Conservation (phyloP, 2,329 filamentous ascomycete species). For the Neofusicoccum umdonicola region DNA sequence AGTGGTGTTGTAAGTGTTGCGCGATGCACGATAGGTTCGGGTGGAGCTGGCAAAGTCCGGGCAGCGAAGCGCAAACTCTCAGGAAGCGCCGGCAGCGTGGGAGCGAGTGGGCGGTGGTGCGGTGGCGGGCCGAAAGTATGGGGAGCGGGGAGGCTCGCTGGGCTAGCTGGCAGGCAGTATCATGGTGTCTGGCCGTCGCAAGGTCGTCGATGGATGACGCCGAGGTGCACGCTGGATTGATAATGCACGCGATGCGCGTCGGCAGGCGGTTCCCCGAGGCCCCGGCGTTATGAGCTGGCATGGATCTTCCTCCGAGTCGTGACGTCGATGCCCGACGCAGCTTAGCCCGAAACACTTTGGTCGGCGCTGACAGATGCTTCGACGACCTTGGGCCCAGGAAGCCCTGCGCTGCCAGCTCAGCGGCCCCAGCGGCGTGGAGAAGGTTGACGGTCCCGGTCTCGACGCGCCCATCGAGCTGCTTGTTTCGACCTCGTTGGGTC, state of each 20-base stretch:
- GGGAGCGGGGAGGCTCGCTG: background rate
- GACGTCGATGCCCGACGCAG: background rate
- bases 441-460: background rate
- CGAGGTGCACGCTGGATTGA: conserved; percentile 3
- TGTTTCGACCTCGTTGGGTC: background rate
- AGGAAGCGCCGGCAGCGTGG: background rate
- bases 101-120: background rate
- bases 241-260: background rate
- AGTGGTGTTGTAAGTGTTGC: conserved; percentile 8
- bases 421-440: background rate
- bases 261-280: conserved; percentile 1
- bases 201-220: background rate
- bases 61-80: background rate
- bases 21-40: background rate
- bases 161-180: background rate
- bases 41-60: background rate
- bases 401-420: background rate
- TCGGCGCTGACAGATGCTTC: background rate
- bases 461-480: background rate
- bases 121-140: conserved; percentile 4
- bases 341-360: background rate
- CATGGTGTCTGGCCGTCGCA: background rate
- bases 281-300: conserved; percentile 7
- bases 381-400: background rate
- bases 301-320: background rate